Evolutionary conservation across 1,284 basidiomycete species (phyloP).

Genomic region (Malassezia furfur): DNA sequence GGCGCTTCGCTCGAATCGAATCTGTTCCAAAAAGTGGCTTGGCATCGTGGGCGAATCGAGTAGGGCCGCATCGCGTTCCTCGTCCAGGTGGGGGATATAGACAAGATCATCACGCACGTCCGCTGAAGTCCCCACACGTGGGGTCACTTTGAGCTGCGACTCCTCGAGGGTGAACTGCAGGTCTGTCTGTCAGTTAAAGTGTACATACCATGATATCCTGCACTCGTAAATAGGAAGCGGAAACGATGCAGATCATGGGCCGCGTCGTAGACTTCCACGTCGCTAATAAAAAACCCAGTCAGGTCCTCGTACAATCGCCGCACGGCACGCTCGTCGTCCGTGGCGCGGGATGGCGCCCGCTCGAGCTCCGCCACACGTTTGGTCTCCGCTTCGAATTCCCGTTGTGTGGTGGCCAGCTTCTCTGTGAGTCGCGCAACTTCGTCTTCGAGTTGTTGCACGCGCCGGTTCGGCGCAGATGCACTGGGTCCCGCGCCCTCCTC

Average conservation of each 20-base stretch:
- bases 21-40: constrained; percentile 19
- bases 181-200: constrained; percentile 13
- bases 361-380: background rate
- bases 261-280: constrained; percentile 23
- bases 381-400: background rate
- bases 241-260: constrained; percentile 19
- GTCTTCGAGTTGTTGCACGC: background rate
- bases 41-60: constrained; percentile 18
- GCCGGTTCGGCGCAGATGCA: background rate
- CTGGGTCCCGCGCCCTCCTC: background rate
- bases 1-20: constrained; percentile 23
- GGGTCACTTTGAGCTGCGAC: background rate
- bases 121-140: background rate
- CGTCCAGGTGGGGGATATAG: constrained; percentile 39
- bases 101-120: constrained; percentile 33
- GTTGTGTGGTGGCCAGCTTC: background rate
- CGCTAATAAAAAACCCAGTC: constrained; percentile 37
- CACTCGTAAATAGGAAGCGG: constrained; percentile 33
- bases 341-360: background rate
- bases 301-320: constrained; percentile 45
- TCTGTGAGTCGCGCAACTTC: constrained; percentile 1
- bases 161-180: constrained; percentile 41
- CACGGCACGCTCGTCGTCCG: constrained; percentile 31
- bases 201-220: constrained; percentile 31
- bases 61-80: constrained; percentile 28